A percentile compares a stretch with the other conserved stretches of the same genome.
These are phyloP conservation scores for Laburnicola sp. DNA, from an alignment of 2,329 filamentous ascomycete species.

Conservation along the genomic window DNA sequence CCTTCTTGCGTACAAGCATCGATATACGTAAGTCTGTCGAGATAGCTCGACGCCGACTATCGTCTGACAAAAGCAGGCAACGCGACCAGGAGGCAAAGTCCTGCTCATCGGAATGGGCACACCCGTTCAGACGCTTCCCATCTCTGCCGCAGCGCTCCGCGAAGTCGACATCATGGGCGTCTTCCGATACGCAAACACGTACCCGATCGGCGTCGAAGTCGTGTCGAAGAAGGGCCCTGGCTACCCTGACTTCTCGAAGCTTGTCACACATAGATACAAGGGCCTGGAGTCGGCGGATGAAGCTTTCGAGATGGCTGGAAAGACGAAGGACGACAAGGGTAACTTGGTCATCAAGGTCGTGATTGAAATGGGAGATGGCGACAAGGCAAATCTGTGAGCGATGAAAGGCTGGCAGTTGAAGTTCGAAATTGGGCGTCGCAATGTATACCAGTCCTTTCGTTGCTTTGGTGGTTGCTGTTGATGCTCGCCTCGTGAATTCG, in stretches of 20 bases:
- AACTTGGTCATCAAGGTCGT: constrained; percentile 74
- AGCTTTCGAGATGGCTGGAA: constrained; percentile 71
- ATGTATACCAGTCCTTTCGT: not conserved
- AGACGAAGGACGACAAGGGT: constrained; percentile 68
- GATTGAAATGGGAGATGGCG: constrained; percentile 47
- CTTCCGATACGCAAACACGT: constrained; percentile 77
- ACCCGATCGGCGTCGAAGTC: constrained; percentile 68
- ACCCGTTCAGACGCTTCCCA: constrained; percentile 72
- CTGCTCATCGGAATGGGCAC: constrained; percentile 81
- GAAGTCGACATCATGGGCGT: constrained; percentile 80
- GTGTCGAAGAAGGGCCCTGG: constrained; percentile 52
- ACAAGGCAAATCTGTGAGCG: constrained; percentile 23
- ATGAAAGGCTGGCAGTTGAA: not conserved
- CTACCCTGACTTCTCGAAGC: constrained; percentile 66
- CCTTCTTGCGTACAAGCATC: constrained; percentile 73
- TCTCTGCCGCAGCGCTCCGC: constrained; percentile 71
- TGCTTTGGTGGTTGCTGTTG: not conserved
- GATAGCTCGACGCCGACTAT: not conserved
- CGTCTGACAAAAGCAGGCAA: constrained; percentile 48
- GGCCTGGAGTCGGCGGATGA: constrained; percentile 64
- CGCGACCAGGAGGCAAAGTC: constrained; percentile 69
- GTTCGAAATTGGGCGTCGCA: not conserved
- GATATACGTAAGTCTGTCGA: constrained; percentile 59
- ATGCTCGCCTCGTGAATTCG: not conserved
- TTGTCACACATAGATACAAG: constrained; percentile 73